Base-by-base conservation (phyloP, 805 yeast genomes). In the Lipomyces anomalus region DNA sequence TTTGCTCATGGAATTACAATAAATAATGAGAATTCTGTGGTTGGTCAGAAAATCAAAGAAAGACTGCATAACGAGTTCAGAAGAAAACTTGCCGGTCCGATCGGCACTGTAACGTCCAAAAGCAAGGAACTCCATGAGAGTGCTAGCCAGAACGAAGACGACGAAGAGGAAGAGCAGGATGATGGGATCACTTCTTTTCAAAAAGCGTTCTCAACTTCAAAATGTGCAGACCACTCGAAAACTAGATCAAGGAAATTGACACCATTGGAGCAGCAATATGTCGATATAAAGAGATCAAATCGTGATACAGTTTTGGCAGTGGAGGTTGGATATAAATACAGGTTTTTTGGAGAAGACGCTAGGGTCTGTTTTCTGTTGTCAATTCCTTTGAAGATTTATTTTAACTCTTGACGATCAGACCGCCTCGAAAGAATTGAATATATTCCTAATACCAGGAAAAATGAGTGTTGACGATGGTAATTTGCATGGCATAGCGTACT, bases 281-380 rank as follows among this genome's bases (percentile, higher is more conserved):
- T 79, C 23, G 81, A 79, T 2, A 66, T 92, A 42, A 88, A 88
- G 58, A 54, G 63, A 4, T 57, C 64, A 1, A 67, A 90, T 59
- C 59, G 59, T 42, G 95, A 86, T 54, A 84, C 84, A 42, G 55
- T 92, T 1, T 67, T 92, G 6, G 80, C 92, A 0, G 72, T 90
- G 22, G 92, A 92, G 61, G 94, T 85, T 2, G 98, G 98, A 0
- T 92, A 90, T 67, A 88, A 87, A 63, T 92, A 79, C 66, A 85
- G 84, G 58, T 80, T 89, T 50, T 86, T 78, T 61, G 95, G 95
- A 0, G 73, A 79, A 44, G 97, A 90, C 65, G 97, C 97, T 0
- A 71, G 69, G 11, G 66, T 68, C n/a, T 28, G 38, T 22, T 11
- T 36, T 22, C 24, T 18, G 17, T 18, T 18, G 24, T 36, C 24